Evolutionary conservation across 2,329 filamentous ascomycete species (phyloP), one percentile per base, ranked within the genome.

Genomic region (Colletotrichum sansevieriae): DNA sequence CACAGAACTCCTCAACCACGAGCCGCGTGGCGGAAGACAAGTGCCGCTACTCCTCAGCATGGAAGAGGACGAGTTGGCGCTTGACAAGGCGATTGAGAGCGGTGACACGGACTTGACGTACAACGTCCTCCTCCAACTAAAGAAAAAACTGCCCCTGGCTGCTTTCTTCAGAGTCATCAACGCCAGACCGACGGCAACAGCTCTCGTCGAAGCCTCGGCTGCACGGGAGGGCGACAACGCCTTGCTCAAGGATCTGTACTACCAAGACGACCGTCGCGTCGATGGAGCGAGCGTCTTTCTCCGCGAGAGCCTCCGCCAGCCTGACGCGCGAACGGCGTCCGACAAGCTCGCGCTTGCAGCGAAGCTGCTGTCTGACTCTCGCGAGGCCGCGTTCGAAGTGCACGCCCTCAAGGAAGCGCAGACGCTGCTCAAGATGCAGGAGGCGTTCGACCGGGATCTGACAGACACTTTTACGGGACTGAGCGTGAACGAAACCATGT

Each of bases 41-140:
- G 96, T 99, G 0, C 96, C 96, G 0, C 86, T 99, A 3, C 87
- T 99, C 2, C 84, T 99, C 47, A 94, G 88, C 77, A 98, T 98
- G 93, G 95, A 97, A 74, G 95, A 99, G 78, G 95, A 98, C 72
- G 93, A 95, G 72, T 90, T 98, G 46, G 96, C 96, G 0, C 87
- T 99, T 0, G 95, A 98, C 83, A 99, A 98, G 79, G 95, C 96
- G 10, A 93, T 98, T 68, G 94, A 98, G 78, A 97, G 93, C 70
- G 95, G 95, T 18, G 96, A 99, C 76, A 95, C 95, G 0, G 96
- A 99, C 73, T 86, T 99, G 2, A 89, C 97, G n/a, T 91, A 93
- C 74, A 95, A 91, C 75, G 96, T 99, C 5, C 86, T 99, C 7
- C 83, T 97, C 8, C 91, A 95, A 70, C 83, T 99, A 43, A 96